Conservation (phyloP, 306 rosid genomes). For the Neltuma alba region DNA sequence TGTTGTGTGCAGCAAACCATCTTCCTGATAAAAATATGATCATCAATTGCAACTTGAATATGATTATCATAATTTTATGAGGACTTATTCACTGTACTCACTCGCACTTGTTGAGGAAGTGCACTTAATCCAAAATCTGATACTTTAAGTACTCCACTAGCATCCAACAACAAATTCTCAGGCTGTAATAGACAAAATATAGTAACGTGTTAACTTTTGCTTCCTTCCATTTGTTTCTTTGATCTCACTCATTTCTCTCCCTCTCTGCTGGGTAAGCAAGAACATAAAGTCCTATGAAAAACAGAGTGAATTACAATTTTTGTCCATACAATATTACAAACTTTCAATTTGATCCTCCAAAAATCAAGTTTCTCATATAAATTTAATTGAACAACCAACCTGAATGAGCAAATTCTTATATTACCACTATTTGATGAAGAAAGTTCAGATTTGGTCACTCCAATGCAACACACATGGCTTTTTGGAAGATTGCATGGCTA, state of each 20-base stretch:
- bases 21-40: constrained; percentile 56
- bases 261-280: neutral
- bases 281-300: constrained; percentile 3
- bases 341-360: neutral
- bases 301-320: neutral
- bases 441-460: neutral
- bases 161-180: constrained; percentile 87
- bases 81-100: constrained; percentile 51
- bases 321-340: neutral
- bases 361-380: neutral
- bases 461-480: neutral
- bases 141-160: constrained; percentile 73
- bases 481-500: neutral
- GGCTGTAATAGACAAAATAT: constrained; percentile 61
- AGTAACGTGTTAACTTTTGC: constrained; percentile 25
- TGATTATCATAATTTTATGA: neutral
- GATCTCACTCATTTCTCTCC: neutral
- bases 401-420: neutral
- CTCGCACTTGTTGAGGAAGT: constrained; percentile 91
- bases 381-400: neutral
- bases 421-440: neutral
- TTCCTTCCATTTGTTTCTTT: neutral
- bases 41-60: constrained; percentile 23
- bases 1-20: constrained; percentile 94
- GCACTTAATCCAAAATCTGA: constrained; percentile 99